Evolutionary conservation across 1,284 basidiomycete genomes (phyloP).

Genomic region (Irpex sp.): DNA sequence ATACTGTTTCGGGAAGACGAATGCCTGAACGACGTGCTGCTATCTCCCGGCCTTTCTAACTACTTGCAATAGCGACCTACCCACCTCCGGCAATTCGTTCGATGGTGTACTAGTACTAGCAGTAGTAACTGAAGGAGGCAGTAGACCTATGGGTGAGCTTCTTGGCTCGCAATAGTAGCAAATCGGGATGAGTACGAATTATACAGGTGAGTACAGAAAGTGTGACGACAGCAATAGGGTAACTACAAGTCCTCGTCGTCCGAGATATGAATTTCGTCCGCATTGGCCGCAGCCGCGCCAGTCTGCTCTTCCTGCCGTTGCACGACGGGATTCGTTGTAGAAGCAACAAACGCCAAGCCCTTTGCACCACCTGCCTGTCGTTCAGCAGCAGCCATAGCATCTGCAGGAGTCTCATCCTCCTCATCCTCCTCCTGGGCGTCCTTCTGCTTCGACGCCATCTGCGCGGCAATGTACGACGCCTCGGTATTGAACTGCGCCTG

Average conservation of each 20-base stretch:
- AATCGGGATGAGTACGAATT: not conserved
- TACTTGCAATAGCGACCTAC: too few species aligned
- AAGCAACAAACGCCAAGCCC: slow-evolving; percentile 35
- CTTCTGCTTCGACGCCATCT: slow-evolving; percentile 67
- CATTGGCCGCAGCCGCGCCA: slow-evolving; percentile 45
- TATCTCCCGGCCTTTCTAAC: too few species aligned
- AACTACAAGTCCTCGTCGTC: slow-evolving; percentile 66
- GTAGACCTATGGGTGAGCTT: too few species aligned
- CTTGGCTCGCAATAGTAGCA: too few species aligned
- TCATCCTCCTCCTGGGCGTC: slow-evolving; percentile 48
- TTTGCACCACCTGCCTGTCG: slow-evolving; percentile 28
- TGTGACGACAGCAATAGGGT: slow-evolving; percentile 13
- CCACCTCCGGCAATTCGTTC: too few species aligned
- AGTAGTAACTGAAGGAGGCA: too few species aligned
- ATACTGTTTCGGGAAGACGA: too few species aligned
- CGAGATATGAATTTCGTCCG: slow-evolving; percentile 81
- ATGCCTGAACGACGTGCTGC: too few species aligned
- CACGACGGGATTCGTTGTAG: slow-evolving; percentile 26
- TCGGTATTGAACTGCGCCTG: slow-evolving; percentile 99
- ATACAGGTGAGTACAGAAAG: slow-evolving; percentile 7
- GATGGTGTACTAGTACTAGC: too few species aligned
- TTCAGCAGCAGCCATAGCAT: slow-evolving; percentile 72
- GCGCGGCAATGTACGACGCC: slow-evolving; percentile 83
- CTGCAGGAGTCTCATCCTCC: slow-evolving; percentile 45
- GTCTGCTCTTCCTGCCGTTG: slow-evolving; percentile 22